phyloP scores from a whole-genome alignment of 1,284 basidiomycete genomes.

The Ceratobasidium sp. region DNA sequence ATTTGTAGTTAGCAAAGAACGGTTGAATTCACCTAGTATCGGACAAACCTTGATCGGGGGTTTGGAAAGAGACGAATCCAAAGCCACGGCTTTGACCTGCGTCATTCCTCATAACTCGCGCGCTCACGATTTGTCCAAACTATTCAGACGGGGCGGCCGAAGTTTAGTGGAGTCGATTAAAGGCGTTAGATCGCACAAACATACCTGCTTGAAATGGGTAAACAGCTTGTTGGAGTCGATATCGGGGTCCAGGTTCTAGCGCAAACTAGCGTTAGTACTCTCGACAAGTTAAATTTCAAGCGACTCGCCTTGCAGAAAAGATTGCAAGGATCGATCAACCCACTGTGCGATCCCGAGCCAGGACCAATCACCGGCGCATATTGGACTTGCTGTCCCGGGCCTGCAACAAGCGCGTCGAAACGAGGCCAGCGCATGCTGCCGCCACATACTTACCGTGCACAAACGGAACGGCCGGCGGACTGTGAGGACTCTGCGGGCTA shows the following conservation, averaged over 20 bases:
- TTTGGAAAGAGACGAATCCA: slow-evolving; percentile 93
- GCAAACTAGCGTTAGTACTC: not conserved
- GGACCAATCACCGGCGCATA: slow-evolving; percentile 76
- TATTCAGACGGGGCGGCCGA: slow-evolving; percentile 52
- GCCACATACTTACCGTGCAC: slow-evolving; percentile 68
- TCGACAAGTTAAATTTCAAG: not conserved
- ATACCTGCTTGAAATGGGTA: slow-evolving; percentile 80
- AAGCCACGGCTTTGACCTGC: slow-evolving; percentile 86
- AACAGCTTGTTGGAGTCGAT: slow-evolving; percentile 87
- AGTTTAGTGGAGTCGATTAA: not conserved
- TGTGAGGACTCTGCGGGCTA: slow-evolving; percentile 55
- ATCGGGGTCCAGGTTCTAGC: slow-evolving; percentile 82
- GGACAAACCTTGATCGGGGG: slow-evolving; percentile 78
- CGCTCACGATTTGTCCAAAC: slow-evolving; percentile 90
- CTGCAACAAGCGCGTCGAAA: slow-evolving; percentile 46
- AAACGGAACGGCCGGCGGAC: slow-evolving; percentile 61
- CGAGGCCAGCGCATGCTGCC: not conserved
- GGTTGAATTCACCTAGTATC: not conserved
- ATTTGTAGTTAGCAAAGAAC: not conserved
- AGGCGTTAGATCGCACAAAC: slow-evolving; percentile 48
- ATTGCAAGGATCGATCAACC: slow-evolving; percentile 91
- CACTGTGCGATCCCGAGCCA: slow-evolving; percentile 81
- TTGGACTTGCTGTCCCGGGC: slow-evolving; percentile 88
- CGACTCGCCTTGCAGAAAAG: slow-evolving; percentile 81
- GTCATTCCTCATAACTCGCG: slow-evolving; percentile 93